Evolutionary conservation across 2,329 filamentous ascomycete species (phyloP), one percentile per base, ranked within the genome.

Genomic region (Colletotrichum sp.): DNA sequence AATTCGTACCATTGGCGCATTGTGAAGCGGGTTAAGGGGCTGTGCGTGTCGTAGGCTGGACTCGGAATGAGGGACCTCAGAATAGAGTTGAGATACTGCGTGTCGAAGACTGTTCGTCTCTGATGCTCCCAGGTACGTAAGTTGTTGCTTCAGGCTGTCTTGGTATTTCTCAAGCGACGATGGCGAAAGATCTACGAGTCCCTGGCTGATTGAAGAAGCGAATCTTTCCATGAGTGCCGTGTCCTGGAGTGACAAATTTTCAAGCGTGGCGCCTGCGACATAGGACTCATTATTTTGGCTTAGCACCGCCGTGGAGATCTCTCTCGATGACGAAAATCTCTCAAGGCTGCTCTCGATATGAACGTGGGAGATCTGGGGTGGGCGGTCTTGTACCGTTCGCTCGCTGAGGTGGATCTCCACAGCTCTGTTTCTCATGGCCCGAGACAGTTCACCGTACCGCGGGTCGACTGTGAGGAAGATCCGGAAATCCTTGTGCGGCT

Each of bases 381-480:
- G 68, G 4, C 83, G 81, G 2, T 79, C 77, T 13, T 57, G 76
- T 2, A 86, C 84, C 2, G 85, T 84, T 6, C 86, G 81, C 8
- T 84, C 84, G 77, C 92, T 89, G 62, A 99, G 88, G 81, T 93
- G 97, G 12, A 99, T 94, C 84, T 99, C 98, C 30, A 98, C 90
- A 65, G 96, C 96, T 83, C 97, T 92, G 84, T 99, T 99, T 73
- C 98, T 91, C 97, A 99, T 99, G 1, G 97, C 97, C 77, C 97
- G 91, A 5, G 97, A 99, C 10, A 99, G 89, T 84, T 99, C 97
- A 22, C 97, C 98, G 83, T 98, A 95, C 66, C 93, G 92, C 62
- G 97, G 93, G 83, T 99, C 96, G 88, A 98, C 94, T 0, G 96
- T 99, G 82, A 99, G 87, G 84, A 99, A 99, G 24, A 99, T 92